Percentiles rank a stretch among this genome's conserved stretches.
Evolutionary conservation across 202 grass and related monocot species (phyloP).

Genomic region (Setaria italica): DNA sequence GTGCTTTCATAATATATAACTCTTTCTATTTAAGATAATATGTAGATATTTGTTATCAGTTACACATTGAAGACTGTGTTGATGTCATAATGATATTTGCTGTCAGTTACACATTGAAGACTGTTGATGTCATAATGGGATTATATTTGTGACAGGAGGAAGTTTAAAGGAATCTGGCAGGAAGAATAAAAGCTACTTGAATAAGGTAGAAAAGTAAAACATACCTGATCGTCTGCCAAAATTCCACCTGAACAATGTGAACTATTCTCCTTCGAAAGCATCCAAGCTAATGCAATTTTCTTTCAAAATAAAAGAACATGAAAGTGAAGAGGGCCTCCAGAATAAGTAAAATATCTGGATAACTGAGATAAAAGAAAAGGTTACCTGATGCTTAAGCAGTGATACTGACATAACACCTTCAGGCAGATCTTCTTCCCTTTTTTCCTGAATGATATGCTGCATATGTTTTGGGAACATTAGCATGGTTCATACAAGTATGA

Average conservation of each 20-base stretch:
- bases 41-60: not conserved
- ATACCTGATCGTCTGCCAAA: constrained; percentile 90
- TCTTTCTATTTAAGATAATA: not conserved
- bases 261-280: constrained; percentile 76
- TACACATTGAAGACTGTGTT: no score
- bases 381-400: constrained; percentile 93
- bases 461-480: constrained; percentile 18
- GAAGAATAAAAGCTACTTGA: constrained; percentile 28
- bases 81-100: not conserved
- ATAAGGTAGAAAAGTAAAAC: constrained; percentile 41
- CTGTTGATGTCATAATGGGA: not conserved
- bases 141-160: not conserved
- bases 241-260: constrained; percentile 73
- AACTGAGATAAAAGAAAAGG: constrained; percentile 27
- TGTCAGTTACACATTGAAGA: not conserved
- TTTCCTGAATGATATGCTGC: constrained; percentile 85
- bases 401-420: constrained; percentile 76
- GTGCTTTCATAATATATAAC: not conserved
- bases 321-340: constrained; percentile 19
- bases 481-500: constrained; percentile 3
- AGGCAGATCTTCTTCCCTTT: constrained; percentile 68
- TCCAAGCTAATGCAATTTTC: constrained; percentile 87
- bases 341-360: constrained; percentile 35
- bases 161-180: constrained; percentile 4
- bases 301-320: constrained; percentile 49